Evolutionary conservation across 2,329 filamentous ascomycete species (phyloP).

Genomic region (Cladosporium cucumerinum): DNA sequence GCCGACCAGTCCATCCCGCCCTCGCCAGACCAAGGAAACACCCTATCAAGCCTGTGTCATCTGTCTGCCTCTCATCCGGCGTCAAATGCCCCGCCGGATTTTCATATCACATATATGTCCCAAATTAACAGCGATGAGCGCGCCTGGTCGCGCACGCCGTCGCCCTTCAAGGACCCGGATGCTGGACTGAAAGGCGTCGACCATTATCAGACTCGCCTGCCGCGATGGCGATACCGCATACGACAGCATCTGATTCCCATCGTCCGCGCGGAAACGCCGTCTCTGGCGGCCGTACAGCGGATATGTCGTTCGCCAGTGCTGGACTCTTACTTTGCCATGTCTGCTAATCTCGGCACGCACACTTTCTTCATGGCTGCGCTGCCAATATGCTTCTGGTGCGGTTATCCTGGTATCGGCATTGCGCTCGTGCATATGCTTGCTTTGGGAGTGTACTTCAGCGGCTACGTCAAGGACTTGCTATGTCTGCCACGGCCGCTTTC

Average conservation of each 20-base stretch:
- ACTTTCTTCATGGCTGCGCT: conserved; percentile 98
- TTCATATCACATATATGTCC: conserved; percentile 11
- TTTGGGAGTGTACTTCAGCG: conserved; percentile 66
- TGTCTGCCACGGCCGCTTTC: conserved; percentile 90
- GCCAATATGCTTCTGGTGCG: conserved; percentile 96
- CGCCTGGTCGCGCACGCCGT: conserved; percentile 24
- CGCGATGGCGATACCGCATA: conserved; percentile 81
- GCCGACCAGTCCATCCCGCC: neutral
- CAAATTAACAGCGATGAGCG: conserved; percentile 8
- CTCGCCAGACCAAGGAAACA: neutral
- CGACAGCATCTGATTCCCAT: conserved; percentile 80
- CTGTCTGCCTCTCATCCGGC: conserved; percentile 1
- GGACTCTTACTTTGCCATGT: conserved; percentile 95
- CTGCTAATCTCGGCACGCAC: conserved; percentile 93
- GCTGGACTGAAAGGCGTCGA: conserved; percentile 78
- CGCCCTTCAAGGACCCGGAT: conserved; percentile 45
- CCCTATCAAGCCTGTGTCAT: neutral
- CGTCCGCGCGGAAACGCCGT: conserved; percentile 91
- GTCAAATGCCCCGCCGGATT: conserved; percentile 12
- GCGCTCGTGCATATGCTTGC: conserved; percentile 63
- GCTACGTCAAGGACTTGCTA: conserved; percentile 89
- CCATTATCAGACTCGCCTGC: conserved; percentile 63
- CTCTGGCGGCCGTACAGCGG: conserved; percentile 82
- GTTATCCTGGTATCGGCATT: conserved; percentile 78
- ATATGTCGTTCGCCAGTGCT: conserved; percentile 75